phyloP scores from a whole-genome alignment of 306 rosid species.

The Senna tora region DNA sequence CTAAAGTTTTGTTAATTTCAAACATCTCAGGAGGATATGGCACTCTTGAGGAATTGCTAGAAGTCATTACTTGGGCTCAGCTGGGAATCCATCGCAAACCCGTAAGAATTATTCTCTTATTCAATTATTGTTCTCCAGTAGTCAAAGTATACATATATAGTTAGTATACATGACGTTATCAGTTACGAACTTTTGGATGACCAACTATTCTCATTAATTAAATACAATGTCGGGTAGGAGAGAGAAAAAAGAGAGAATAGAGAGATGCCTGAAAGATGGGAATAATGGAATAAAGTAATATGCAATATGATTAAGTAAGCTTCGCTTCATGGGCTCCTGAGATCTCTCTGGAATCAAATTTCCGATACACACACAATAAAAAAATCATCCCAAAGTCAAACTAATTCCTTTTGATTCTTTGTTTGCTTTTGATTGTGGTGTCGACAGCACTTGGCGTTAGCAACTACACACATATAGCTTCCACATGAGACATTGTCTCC shows the following conservation, averaged over 20 bases:
- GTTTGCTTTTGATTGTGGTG: conserved; percentile 37
- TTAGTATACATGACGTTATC: conserved; percentile 19
- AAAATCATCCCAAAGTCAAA: conserved; percentile 34
- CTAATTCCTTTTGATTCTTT: conserved; percentile 35
- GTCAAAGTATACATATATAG: not conserved
- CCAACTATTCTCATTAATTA: conserved; percentile 19
- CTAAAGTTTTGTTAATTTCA: conserved; percentile 23
- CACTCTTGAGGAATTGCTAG: conserved; percentile 95
- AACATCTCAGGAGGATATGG: conserved; percentile 85
- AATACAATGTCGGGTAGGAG: no score
- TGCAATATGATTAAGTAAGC: conserved; percentile 9
- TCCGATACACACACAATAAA: not conserved
- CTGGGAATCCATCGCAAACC: conserved; percentile 98
- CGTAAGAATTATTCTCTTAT: conserved; percentile 44
- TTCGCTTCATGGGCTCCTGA: conserved; percentile 29
- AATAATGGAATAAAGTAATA: not conserved
- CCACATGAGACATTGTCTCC: conserved; percentile 43
- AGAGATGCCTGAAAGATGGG: conserved; percentile 48
- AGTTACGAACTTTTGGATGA: conserved; percentile 32
- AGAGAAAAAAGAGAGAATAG: not conserved
- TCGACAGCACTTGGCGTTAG: conserved; percentile 34
- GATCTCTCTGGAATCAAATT: conserved; percentile 35
- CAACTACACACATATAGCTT: conserved; percentile 39
- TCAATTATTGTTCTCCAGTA: not conserved
- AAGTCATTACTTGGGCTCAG: conserved; percentile 99